Evolutionary conservation across 2,329 filamentous ascomycete genomes (phyloP).

Genomic region (Tolypocladium cylindrosporum): DNA sequence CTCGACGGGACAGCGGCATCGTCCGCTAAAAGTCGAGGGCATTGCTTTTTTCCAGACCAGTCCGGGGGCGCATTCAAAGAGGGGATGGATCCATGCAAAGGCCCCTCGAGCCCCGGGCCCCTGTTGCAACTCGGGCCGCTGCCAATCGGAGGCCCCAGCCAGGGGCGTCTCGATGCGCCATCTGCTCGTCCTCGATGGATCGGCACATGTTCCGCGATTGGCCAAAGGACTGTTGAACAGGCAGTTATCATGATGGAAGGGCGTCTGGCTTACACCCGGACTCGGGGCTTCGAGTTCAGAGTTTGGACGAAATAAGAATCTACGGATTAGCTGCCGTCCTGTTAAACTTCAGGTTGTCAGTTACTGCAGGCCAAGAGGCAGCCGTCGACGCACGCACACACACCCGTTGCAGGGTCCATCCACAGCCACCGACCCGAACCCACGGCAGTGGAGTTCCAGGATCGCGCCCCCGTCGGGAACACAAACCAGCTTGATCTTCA

Average conservation of each 20-base stretch:
- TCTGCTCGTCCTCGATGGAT: neutral
- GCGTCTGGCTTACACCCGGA: too few relatives aligned
- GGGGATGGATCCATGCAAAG: neutral
- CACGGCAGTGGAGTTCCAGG: neutral
- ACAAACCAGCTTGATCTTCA: neutral
- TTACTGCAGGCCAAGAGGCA: too few relatives aligned
- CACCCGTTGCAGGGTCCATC: neutral
- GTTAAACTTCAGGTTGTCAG: too few relatives aligned
- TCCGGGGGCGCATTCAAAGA: neutral
- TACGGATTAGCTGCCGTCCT: too few relatives aligned
- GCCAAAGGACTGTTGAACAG: neutral
- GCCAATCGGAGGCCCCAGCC: neutral
- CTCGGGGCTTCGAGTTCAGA: too few relatives aligned
- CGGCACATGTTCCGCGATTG: neutral
- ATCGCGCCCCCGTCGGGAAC: neutral
- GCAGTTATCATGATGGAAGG: too few relatives aligned
- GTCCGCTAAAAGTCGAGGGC: neutral
- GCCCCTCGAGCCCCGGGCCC: neutral
- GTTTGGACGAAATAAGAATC: too few relatives aligned
- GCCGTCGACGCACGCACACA: too few relatives aligned
- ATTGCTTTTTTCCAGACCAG: neutral
- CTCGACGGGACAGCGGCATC: neutral
- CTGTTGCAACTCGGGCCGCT: neutral
- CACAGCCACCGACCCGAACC: neutral
- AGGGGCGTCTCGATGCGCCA: neutral